Evolutionary conservation across 306 rosid genomes (phyloP).

Genomic region (Medicago truncatula): MtrunA17r5.0-ANR NC_053049.1:36732001-36732500

Average conservation of each 20-base stretch:
- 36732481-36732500: slow-evolving; percentile 98
- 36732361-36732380: slow-evolving; percentile 82
- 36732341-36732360: slow-evolving; percentile 95
- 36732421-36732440: slow-evolving; percentile 92
- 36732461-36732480: slow-evolving; percentile 90
- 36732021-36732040: not conserved
- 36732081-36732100: not conserved
- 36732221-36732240: slow-evolving; percentile 1
- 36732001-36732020: not conserved
- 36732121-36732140: slow-evolving; percentile 7
- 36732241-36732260: not conserved
- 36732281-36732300: slow-evolving; percentile 85
- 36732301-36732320: slow-evolving; percentile 99
- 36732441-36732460: slow-evolving; percentile 83
- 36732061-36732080: not conserved
- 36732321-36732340: slow-evolving; percentile 91
- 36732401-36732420: slow-evolving; percentile 63
- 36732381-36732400: slow-evolving; percentile 71
- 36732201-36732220: not conserved
- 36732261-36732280: slow-evolving; percentile 3
- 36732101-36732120: not conserved
- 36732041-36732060: not conserved
- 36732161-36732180: slow-evolving; percentile 17
- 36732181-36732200: not conserved
- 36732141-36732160: not conserved